phyloP scores from a whole-genome alignment of 148 eudicot genomes.

The Rhododendron mucronatum region DNA sequence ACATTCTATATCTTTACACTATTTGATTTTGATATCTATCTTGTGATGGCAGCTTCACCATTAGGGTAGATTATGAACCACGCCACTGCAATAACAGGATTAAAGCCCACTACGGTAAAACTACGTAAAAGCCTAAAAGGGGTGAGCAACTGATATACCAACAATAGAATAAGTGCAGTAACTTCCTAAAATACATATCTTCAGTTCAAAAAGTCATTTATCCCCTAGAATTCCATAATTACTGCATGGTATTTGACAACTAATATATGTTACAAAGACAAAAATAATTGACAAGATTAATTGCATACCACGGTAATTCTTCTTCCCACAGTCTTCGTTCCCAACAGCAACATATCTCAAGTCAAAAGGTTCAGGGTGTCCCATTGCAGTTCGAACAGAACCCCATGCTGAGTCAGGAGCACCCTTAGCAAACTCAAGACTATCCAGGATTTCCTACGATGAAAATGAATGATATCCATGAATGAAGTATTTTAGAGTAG shows the following conservation, averaged over 20 bases:
- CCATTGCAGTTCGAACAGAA: conserved; percentile 62
- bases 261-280: not conserved
- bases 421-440: conserved; percentile 81
- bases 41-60: too few relatives aligned
- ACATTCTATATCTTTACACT: not conserved
- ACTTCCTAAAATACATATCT: not conserved
- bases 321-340: conserved; percentile 75
- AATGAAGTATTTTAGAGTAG: not conserved
- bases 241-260: not conserved
- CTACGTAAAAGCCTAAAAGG: not conserved
- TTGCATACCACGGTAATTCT: conserved; percentile 61
- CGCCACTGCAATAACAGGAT: not conserved
- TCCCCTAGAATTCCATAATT: too few relatives aligned
- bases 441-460: conserved; percentile 69
- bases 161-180: not conserved
- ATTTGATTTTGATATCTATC: not conserved
- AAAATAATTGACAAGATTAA: not conserved
- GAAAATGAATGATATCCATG: conserved; percentile 4
- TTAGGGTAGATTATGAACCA: not conserved
- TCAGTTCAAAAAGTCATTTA: too few relatives aligned
- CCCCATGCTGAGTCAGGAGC: conserved; percentile 68
- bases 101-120: not conserved
- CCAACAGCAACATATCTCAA: conserved; percentile 81
- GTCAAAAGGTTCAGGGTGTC: conserved; percentile 78
- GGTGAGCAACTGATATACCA: not conserved